A percentile compares a stretch with the other conserved stretches of the same genome.
Evolutionary conservation across 108 stramenopile species (phyloP).

Genomic region (Nannochloropsis gaditana): DNA sequence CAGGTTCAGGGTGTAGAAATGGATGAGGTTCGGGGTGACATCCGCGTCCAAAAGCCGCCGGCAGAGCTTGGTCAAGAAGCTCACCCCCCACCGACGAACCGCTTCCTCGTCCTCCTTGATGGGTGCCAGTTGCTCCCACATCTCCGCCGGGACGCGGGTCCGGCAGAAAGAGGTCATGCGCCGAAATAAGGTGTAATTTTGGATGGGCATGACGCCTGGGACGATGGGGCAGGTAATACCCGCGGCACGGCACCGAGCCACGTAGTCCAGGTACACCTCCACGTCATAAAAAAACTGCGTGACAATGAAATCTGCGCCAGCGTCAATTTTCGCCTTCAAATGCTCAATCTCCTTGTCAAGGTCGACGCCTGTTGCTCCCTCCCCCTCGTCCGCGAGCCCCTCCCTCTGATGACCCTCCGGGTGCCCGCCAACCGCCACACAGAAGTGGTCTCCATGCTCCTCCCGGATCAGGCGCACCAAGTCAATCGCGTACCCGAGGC

Average conservation of each 20-base stretch:
- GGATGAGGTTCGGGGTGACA: slow-evolving; percentile 52
- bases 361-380: not conserved
- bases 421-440: slow-evolving; percentile 88
- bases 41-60: slow-evolving; percentile 17
- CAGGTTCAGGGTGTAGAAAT: slow-evolving; percentile 93
- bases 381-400: not conserved
- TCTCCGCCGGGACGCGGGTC: slow-evolving; percentile 54
- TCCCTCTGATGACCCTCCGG: slow-evolving; percentile 78
- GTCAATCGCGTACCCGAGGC: slow-evolving; percentile 74
- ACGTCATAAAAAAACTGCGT: slow-evolving; percentile 94
- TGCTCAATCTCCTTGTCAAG: slow-evolving; percentile 67
- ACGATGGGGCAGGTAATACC: slow-evolving; percentile 86
- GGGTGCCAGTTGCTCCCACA: slow-evolving; percentile 60
- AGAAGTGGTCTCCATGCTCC: slow-evolving; percentile 84
- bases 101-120: slow-evolving; percentile 87
- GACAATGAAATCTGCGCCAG: slow-evolving; percentile 88
- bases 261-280: slow-evolving; percentile 68
- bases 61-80: not conserved
- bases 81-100: slow-evolving; percentile 78
- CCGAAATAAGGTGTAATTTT: slow-evolving; percentile 53
- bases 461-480: slow-evolving; percentile 77
- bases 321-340: slow-evolving; percentile 83
- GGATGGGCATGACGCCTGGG: slow-evolving; percentile 91
- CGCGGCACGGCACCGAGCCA: slow-evolving; percentile 60
- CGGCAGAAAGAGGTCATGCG: slow-evolving; percentile 56